Conservation (phyloP, 257 asterid genomes). For the Solanum dulcamara region DNA sequence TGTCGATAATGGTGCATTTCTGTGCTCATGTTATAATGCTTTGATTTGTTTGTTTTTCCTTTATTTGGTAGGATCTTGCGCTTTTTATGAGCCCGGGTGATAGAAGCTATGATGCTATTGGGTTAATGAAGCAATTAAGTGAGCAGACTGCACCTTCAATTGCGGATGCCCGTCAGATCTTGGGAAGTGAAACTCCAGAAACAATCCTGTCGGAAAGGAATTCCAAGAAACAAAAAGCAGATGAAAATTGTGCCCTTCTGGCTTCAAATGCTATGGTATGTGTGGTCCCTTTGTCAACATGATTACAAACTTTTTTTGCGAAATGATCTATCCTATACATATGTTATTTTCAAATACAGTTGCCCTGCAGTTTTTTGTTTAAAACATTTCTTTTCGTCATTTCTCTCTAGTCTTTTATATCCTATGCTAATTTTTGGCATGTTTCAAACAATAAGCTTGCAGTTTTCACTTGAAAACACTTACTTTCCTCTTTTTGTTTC, state of each 20-base stretch:
- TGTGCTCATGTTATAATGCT: background rate
- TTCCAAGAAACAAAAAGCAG: constrained; percentile 18
- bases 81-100: constrained; percentile 69
- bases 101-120: constrained; percentile 76
- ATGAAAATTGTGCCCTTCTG: constrained; percentile 16
- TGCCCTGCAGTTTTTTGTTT: background rate
- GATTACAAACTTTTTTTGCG: background rate
- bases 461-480: background rate
- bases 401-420: background rate
- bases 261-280: constrained; percentile 42
- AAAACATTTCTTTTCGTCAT: background rate
- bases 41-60: background rate
- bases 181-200: constrained; percentile 89
- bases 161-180: constrained; percentile 80
- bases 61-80: constrained; percentile 55
- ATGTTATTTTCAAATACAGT: background rate
- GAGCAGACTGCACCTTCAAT: constrained; percentile 85
- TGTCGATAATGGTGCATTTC: background rate
- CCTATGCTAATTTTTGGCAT: background rate
- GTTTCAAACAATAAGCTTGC: background rate
- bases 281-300: background rate
- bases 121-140: constrained; percentile 81
- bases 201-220: constrained; percentile 45
- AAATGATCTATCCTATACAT: background rate
- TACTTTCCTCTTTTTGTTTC: background rate